A percentile compares a stretch with the other conserved stretches of the same genome.
Conservation (phyloP, 1,284 basidiomycete genomes). For the Mycosarcoma mackinlayi region DNA sequence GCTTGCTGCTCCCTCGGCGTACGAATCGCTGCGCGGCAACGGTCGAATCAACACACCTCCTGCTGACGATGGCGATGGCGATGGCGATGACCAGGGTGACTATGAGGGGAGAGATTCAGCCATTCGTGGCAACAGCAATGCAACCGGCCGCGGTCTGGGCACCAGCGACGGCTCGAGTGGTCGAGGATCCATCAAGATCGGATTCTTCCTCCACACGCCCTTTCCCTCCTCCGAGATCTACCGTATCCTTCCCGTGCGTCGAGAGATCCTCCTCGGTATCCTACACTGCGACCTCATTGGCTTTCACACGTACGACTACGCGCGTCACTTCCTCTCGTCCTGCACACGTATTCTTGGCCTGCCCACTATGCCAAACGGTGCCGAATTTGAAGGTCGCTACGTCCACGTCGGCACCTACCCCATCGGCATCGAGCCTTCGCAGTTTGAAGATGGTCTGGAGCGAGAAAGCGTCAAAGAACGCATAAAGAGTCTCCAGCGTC, state of each 20-base stretch:
- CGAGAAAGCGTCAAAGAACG: constrained; percentile 82
- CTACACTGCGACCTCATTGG: constrained; percentile 87
- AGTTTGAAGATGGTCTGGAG: constrained; percentile 86
- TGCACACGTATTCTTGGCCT: constrained; percentile 95
- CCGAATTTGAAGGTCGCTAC: constrained; percentile 92
- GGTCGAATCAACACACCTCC: constrained; percentile 23
- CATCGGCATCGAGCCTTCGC: constrained; percentile 94
- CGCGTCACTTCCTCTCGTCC: constrained; percentile 97
- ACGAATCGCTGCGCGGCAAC: constrained; percentile 8
- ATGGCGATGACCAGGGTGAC: constrained; percentile 12
- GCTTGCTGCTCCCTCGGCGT: constrained; percentile 51
- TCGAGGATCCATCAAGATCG: constrained; percentile 73
- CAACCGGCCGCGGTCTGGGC: constrained; percentile 44
- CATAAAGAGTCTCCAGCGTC: constrained; percentile 82
- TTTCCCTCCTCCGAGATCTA: constrained; percentile 99
- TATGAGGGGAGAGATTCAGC: constrained; percentile 26
- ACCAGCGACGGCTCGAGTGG: constrained; percentile 58
- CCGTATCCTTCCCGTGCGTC: constrained; percentile 87
- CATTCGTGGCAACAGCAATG: constrained; percentile 15
- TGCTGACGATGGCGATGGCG: constrained; percentile 12
- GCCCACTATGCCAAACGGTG: constrained; percentile 96
- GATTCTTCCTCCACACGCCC: constrained; percentile 98
- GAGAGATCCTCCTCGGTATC: constrained; percentile 94
- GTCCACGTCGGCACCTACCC: constrained; percentile 98
- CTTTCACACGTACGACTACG: constrained; percentile 99